Conservation (phyloP, 192 early-diverging fungal species). For the Hyaloraphidium curvatum region DNA sequence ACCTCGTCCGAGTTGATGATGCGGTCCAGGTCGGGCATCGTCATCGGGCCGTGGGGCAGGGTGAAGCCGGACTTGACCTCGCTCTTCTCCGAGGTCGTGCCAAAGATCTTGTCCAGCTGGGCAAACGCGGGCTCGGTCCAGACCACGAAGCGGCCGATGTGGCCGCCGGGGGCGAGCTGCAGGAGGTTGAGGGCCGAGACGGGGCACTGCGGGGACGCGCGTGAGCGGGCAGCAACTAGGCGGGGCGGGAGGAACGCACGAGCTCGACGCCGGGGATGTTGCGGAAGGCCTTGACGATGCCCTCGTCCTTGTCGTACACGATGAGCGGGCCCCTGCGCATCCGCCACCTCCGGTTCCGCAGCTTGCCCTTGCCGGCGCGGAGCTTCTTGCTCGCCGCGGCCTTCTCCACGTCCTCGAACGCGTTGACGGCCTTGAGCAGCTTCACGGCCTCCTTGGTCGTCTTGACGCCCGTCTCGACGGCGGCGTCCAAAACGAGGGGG, state of each 20-base stretch:
- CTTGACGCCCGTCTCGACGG: slow-evolving; percentile 63
- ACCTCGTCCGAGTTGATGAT: slow-evolving; percentile 93
- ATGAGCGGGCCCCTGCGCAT: slow-evolving; percentile 93
- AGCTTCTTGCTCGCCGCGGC: slow-evolving; percentile 86
- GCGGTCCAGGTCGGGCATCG: slow-evolving; percentile 87
- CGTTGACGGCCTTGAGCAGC: slow-evolving; percentile 77
- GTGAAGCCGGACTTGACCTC: slow-evolving; percentile 80
- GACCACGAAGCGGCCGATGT: slow-evolving; percentile 98
- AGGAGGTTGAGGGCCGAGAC: slow-evolving; percentile 88
- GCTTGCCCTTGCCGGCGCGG: slow-evolving; percentile 92
- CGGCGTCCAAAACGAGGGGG: slow-evolving; percentile 70
- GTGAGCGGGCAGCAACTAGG: background rate
- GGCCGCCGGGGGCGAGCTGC: slow-evolving; percentile 94
- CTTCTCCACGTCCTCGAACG: slow-evolving; percentile 88
- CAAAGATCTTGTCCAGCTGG: slow-evolving; percentile 81
- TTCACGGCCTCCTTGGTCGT: slow-evolving; percentile 88
- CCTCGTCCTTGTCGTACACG: slow-evolving; percentile 84
- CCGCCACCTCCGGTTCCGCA: slow-evolving; percentile 87
- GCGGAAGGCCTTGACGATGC: slow-evolving; percentile 86
- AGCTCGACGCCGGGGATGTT: slow-evolving; percentile 97
- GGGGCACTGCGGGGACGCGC: slow-evolving; percentile 17
- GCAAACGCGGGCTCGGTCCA: slow-evolving; percentile 90
- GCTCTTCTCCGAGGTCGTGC: slow-evolving; percentile 57
- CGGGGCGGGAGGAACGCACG: slow-evolving; percentile 12
- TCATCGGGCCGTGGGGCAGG: slow-evolving; percentile 68